Evolutionary conservation across 2,329 filamentous ascomycete species (phyloP).

Genomic region (Fusarium sulawesiense): DNA sequence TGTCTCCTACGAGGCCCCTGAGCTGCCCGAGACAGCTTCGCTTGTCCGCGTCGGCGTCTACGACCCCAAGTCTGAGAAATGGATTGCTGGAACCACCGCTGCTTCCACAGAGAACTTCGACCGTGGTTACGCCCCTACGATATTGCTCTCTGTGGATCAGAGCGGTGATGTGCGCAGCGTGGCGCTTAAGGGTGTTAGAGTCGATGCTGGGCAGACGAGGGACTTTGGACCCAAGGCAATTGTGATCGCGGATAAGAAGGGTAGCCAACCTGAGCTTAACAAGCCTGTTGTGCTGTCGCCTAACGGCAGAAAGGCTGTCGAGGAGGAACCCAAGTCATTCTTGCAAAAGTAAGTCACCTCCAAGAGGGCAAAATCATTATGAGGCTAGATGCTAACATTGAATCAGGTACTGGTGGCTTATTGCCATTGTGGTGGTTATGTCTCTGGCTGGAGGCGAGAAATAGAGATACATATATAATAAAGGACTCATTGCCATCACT

Average conservation of each 20-base stretch:
- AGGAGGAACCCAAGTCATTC: conserved; percentile 70
- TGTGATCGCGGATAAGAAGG: conserved; percentile 60
- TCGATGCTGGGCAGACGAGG: conserved; percentile 73
- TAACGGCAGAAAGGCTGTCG: conserved; percentile 68
- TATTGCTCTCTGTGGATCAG: conserved; percentile 64
- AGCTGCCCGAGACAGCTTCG: conserved; percentile 57
- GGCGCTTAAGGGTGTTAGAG: conserved; percentile 64
- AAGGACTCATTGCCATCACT: background rate
- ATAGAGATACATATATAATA: conserved; percentile 50
- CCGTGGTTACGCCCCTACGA: conserved; percentile 69
- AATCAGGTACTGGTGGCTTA: conserved; percentile 74
- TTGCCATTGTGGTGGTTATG: conserved; percentile 65
- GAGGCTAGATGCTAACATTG: conserved; percentile 49
- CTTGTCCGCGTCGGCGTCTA: conserved; percentile 70
- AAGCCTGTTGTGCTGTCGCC: conserved; percentile 71
- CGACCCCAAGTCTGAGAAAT: conserved; percentile 58
- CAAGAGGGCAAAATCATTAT: background rate
- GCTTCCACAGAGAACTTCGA: conserved; percentile 67
- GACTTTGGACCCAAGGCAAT: conserved; percentile 72
- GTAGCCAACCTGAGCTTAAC: conserved; percentile 69
- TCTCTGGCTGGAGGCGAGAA: conserved; percentile 65
- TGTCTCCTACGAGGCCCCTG: conserved; percentile 67
- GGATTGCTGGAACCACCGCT: conserved; percentile 67
- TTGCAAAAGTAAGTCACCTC: conserved; percentile 69
- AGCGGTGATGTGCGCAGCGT: conserved; percentile 61